phyloP scores from a whole-genome alignment of 345 rosid species.

The Lepidium sativum region DNA sequence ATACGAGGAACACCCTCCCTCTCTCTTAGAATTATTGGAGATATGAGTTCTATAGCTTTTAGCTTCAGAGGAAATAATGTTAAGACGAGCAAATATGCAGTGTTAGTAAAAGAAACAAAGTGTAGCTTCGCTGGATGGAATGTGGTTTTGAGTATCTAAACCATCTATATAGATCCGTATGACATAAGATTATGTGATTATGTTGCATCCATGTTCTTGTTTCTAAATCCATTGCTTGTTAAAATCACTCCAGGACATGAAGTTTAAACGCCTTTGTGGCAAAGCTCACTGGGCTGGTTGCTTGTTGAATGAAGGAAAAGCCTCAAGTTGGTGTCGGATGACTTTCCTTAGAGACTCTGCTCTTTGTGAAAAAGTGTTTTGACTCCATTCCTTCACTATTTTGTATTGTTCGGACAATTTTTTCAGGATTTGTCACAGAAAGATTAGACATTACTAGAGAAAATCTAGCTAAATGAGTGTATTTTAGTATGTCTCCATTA shows the following conservation, averaged over 20 bases:
- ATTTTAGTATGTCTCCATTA: slow-evolving; percentile 11
- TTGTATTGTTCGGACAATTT: slow-evolving; percentile 11
- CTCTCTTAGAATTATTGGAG: neutral
- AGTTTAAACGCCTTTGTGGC: neutral
- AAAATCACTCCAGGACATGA: neutral
- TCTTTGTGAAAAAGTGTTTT: slow-evolving; percentile 4
- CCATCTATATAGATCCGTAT: neutral
- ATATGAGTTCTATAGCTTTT: neutral
- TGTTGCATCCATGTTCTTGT: neutral
- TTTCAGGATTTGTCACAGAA: neutral
- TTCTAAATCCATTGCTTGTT: neutral
- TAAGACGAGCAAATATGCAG: neutral
- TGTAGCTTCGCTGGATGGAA: neutral
- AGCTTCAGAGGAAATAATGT: neutral
- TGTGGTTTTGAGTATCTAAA: neutral
- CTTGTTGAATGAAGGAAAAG: neutral
- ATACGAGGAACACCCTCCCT: neutral
- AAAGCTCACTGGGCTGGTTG: neutral
- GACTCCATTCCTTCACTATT: neutral
- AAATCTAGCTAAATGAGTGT: slow-evolving; percentile 18
- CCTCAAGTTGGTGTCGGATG: neutral
- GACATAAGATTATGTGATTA: neutral
- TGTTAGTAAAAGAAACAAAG: neutral
- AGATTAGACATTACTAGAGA: slow-evolving; percentile 20
- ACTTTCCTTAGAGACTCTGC: neutral